phyloP scores from a whole-genome alignment of 345 rosid species.

The Ceriops zippeliana region DNA sequence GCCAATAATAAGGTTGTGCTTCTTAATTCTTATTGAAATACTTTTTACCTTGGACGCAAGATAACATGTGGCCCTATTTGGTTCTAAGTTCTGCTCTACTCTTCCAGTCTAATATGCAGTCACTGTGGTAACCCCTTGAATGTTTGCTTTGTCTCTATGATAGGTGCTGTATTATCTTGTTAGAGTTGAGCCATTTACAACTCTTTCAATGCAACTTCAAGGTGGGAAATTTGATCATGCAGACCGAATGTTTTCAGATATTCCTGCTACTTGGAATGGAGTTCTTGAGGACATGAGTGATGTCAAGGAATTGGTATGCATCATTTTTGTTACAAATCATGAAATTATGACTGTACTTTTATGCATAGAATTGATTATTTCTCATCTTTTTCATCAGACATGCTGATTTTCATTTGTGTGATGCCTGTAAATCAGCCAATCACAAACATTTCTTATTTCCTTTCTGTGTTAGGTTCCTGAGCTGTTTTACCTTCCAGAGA shows the following conservation, averaged over 20 bases:
- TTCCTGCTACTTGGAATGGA: slow-evolving; percentile 94
- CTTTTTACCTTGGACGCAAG: too few relatives aligned
- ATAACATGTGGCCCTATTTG: too few relatives aligned
- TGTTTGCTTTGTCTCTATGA: slow-evolving; percentile 25
- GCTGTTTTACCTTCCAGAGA: slow-evolving; percentile 94
- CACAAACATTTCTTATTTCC: not conserved
- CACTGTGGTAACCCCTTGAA: not conserved
- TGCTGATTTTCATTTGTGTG: slow-evolving; percentile 10
- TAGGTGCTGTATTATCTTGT: slow-evolving; percentile 95
- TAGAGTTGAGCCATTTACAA: slow-evolving; percentile 93
- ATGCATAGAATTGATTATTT: not conserved
- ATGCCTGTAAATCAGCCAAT: slow-evolving; percentile 4
- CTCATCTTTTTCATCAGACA: not conserved
- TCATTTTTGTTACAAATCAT: slow-evolving; percentile 15
- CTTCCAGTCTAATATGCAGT: too few relatives aligned
- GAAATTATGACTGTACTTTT: slow-evolving; percentile 8
- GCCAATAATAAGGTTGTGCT: too few relatives aligned
- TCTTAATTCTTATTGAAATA: too few relatives aligned
- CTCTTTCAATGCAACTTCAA: slow-evolving; percentile 95
- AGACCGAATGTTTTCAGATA: slow-evolving; percentile 90
- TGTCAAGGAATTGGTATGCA: slow-evolving; percentile 90
- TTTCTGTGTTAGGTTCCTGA: slow-evolving; percentile 74
- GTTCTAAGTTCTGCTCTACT: too few relatives aligned
- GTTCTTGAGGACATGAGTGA: slow-evolving; percentile 98
- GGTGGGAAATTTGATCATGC: slow-evolving; percentile 99